These are phyloP conservation scores for Rugonectria rugulosa DNA, from an alignment of 2,329 filamentous ascomycete genomes.

Conservation along the genomic window DNA sequence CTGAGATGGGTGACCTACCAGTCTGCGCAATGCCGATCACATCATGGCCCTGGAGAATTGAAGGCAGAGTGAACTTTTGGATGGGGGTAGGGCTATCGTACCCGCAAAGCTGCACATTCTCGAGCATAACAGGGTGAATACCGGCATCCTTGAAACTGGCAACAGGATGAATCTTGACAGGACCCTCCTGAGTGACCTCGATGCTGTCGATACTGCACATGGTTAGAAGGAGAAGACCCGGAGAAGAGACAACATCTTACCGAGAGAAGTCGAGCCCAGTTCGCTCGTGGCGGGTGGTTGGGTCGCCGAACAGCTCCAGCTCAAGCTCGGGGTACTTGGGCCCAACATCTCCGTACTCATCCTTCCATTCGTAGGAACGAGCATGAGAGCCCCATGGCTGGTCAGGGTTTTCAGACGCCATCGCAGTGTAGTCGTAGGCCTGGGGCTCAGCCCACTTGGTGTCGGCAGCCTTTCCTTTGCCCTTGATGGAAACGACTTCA, in stretches of 20 bases:
- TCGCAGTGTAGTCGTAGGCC: slow-evolving; percentile 57
- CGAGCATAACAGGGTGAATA: slow-evolving; percentile 82
- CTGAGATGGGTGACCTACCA: slow-evolving; percentile 61
- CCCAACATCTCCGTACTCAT: slow-evolving; percentile 86
- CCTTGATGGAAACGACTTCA: too few relatives aligned
- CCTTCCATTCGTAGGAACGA: slow-evolving; percentile 82
- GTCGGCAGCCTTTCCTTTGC: slow-evolving; percentile 48
- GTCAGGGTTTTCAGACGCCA: slow-evolving; percentile 20
- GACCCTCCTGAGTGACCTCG: slow-evolving; percentile 64
- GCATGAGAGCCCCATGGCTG: slow-evolving; percentile 62
- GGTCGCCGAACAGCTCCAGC: slow-evolving; percentile 73
- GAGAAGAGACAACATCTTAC: slow-evolving; percentile 51
- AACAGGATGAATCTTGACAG: slow-evolving; percentile 58
- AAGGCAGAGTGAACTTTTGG: slow-evolving; percentile 83
- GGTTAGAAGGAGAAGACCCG: slow-evolving; percentile 29
- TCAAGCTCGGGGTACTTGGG: slow-evolving; percentile 77
- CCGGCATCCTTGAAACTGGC: slow-evolving; percentile 76
- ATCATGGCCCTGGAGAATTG: slow-evolving; percentile 79
- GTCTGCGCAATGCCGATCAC: slow-evolving; percentile 92
- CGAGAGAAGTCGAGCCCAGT: slow-evolving; percentile 69
- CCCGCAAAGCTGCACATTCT: slow-evolving; percentile 77
- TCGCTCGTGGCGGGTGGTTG: slow-evolving; percentile 55
- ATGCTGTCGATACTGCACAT: slow-evolving; percentile 61
- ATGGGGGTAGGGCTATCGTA: slow-evolving; percentile 84
- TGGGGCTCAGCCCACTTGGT: slow-evolving; percentile 56